Evolutionary conservation across 164 flowering plant species (phyloP).

Genomic region (Cinnamomum micranthum): DNA sequence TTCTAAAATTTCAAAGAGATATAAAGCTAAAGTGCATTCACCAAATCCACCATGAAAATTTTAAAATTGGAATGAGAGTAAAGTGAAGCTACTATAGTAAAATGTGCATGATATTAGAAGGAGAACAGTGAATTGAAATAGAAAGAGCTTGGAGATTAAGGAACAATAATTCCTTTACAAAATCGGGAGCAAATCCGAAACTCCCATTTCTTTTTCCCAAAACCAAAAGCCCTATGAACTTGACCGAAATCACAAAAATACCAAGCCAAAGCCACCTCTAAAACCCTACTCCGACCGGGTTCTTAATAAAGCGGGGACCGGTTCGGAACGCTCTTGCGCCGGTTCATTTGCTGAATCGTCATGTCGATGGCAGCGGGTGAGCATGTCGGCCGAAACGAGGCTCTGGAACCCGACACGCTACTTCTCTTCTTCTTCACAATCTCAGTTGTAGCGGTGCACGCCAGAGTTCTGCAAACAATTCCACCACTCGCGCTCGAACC

Average conservation of each 20-base stretch:
- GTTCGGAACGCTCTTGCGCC: conserved; percentile 67
- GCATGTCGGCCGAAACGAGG: conserved; percentile 30
- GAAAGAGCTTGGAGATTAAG: neutral
- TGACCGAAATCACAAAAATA: conserved; percentile 10
- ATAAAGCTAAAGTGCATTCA: neutral
- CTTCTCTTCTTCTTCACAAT: conserved; percentile 65
- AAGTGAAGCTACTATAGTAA: neutral
- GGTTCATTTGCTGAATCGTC: conserved; percentile 24
- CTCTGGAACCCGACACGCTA: conserved; percentile 25
- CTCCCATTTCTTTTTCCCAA: neutral
- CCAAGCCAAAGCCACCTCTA: neutral
- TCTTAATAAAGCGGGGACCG: conserved; percentile 62
- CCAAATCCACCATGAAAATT: too few species aligned
- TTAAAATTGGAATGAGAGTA: neutral
- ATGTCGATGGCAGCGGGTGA: conserved; percentile 30
- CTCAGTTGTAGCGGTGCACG: conserved; percentile 63
- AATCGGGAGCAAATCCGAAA: conserved; percentile 25
- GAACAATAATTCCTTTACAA: conserved; percentile 24
- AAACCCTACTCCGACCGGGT: too few species aligned
- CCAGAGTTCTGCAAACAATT: conserved; percentile 28
- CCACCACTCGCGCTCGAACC: conserved; percentile 40
- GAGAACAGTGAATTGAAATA: neutral
- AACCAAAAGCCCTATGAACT: conserved; percentile 3
- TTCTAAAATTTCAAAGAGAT: neutral
- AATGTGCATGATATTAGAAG: neutral